A percentile compares a stretch with the other conserved stretches of the same genome.
Conservation (phyloP, 768 basidiomycete species). For the Tephrocybe sp. region DNA sequence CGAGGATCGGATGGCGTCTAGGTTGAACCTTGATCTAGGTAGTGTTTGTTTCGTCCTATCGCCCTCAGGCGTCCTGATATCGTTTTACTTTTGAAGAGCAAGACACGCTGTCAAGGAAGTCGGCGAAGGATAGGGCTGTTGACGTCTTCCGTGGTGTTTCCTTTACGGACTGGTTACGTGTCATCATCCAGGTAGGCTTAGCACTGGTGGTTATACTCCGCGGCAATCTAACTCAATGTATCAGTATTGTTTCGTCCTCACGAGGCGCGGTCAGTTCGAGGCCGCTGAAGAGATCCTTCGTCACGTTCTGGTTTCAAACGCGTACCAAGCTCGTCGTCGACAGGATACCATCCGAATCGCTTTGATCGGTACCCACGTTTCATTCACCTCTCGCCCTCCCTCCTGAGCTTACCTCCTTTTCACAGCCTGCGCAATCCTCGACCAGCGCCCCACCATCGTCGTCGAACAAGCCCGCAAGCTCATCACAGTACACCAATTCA, state of each 20-base stretch:
- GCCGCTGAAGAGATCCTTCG: conserved; percentile 73
- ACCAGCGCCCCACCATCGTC: conserved; percentile 52
- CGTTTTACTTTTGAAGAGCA: too few species aligned
- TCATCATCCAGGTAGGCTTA: conserved; percentile 83
- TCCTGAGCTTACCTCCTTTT: neutral
- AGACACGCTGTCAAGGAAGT: conserved; percentile 53
- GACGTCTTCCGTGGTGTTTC: conserved; percentile 77
- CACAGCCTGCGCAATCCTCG: conserved; percentile 72
- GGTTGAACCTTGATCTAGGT: conserved; percentile 79
- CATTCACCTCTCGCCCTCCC: neutral
- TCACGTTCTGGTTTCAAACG: conserved; percentile 74
- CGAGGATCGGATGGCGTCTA: conserved; percentile 71
- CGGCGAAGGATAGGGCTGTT: conserved; percentile 44
- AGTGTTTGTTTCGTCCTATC: too few species aligned
- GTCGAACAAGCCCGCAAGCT: conserved; percentile 80
- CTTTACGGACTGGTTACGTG: conserved; percentile 81
- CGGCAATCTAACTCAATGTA: conserved; percentile 1
- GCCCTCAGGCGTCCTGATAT: too few species aligned
- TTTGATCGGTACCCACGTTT: conserved; percentile 78
- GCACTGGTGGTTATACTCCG: neutral
- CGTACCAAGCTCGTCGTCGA: conserved; percentile 58
- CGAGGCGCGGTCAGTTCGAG: conserved; percentile 60
- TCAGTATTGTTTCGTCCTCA: conserved; percentile 76
- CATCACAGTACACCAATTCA: conserved; percentile 76
- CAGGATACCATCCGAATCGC: conserved; percentile 77